Base-by-base conservation (phyloP, 1,139 yeast species). In the Groenewaldozyma sp. region DNA sequence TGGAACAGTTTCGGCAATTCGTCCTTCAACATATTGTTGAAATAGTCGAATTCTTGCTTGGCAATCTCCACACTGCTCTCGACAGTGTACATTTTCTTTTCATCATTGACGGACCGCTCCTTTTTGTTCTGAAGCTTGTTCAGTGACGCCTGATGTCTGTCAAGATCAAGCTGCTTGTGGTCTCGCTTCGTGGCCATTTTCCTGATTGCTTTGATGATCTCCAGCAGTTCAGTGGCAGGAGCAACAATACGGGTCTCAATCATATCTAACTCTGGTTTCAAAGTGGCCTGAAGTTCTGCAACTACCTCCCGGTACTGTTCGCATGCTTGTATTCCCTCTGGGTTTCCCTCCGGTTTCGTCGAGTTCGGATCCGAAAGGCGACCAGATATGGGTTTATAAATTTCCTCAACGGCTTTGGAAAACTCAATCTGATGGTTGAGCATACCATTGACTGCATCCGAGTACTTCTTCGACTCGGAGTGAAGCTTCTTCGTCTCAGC, bases 101-200 rank as follows among this genome's bases (percentile, higher is more conserved):
- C 98, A 55, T 87, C 96, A 64, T 87, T 88, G 35, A 80, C 72
- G 5, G 82, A 77, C 47, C 78, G 75, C 53, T 88, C 95, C 59
- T 82, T 79, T 68, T 87, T 88, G 40, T 71, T 78, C 57, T 84
- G 93, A 48, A 74, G 71, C 64, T 84, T 87, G 58, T 71, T 73
- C 55, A 77, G 68, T 9, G 77, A 67, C 56, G 81, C 71, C 52
- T 76, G 74, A 59, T 76, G 91, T 50, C 98, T 78, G 59, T 91
- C 99, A 54, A 91, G 71, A 63, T 91, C 99, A 53, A 91, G 68
- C 64, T 84, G 94, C 65, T 91, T 91, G 64, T 91, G 98, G 51
- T 84, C 88, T 65, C 99, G 80, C 67, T 91, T 91, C 42, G 84
- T 76, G 21, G 96, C 81, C 94, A 88, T 86, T 63, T 88, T 93